Percentiles rank a stretch among this genome's conserved stretches.
phyloP scores from a whole-genome alignment of 768 basidiomycete genomes.

The Lactifluus subvellereus region DNA sequence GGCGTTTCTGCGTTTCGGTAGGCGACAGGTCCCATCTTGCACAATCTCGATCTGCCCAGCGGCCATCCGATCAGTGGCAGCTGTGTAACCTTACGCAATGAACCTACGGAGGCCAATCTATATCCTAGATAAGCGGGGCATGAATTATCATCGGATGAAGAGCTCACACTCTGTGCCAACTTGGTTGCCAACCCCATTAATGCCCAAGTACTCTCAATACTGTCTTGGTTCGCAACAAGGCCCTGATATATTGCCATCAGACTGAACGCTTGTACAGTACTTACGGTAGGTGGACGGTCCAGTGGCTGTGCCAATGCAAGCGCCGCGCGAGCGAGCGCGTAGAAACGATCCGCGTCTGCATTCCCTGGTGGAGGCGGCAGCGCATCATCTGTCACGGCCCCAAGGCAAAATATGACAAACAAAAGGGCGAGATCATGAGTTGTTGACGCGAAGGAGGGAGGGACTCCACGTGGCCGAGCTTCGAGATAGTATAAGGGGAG shows the following conservation, averaged over 20 bases:
- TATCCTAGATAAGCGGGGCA: neutral
- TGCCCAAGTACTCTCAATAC: constrained; percentile 64
- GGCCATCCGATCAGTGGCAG: neutral
- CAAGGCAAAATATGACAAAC: constrained; percentile 13
- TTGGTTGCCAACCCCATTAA: constrained; percentile 61
- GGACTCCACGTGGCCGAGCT: constrained; percentile 27
- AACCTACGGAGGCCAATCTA: constrained; percentile 61
- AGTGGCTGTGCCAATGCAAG: constrained; percentile 62
- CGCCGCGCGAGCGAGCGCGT: constrained; percentile 56
- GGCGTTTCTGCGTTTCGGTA: constrained; percentile 63
- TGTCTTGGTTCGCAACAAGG: constrained; percentile 58
- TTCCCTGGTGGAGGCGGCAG: constrained; percentile 43
- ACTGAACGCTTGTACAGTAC: constrained; percentile 60
- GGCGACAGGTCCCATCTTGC: constrained; percentile 60
- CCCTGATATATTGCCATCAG: constrained; percentile 71
- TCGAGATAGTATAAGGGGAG: constrained; percentile 64
- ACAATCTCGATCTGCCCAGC: constrained; percentile 57
- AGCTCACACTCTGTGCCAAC: constrained; percentile 60
- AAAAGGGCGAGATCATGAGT: constrained; percentile 16
- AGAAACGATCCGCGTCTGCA: constrained; percentile 46
- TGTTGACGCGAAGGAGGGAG: constrained; percentile 1
- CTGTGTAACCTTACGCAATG: neutral
- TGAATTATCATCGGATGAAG: neutral
- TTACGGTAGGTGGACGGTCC: constrained; percentile 64
- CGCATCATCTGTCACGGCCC: constrained; percentile 10